Conservation (phyloP, 2,329 filamentous ascomycete genomes). For the Aspergillus ustus region DNA sequence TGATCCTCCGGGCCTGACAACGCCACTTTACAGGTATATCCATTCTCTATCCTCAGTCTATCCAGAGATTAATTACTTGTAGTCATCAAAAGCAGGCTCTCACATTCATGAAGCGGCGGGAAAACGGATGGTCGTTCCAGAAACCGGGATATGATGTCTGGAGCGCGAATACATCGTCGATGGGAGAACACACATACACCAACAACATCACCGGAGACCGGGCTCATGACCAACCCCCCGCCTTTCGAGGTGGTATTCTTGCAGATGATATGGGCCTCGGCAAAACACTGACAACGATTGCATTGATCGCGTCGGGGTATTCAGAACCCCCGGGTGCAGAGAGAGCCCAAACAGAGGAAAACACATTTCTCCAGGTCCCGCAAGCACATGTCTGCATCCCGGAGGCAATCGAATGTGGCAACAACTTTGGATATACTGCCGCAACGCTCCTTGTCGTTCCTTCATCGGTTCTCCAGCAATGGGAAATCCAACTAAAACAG, state of each 20-base stretch:
- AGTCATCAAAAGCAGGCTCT: neutral
- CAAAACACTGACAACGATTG: neutral
- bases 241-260: neutral
- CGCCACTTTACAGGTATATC: neutral
- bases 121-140: neutral
- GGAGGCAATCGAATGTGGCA: no score
- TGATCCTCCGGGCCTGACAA: neutral
- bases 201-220: neutral
- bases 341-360: no score
- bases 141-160: neutral
- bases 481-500: neutral
- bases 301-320: neutral
- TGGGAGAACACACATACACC: neutral
- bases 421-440: neutral
- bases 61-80: neutral
- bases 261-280: constrained; percentile 4
- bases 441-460: neutral
- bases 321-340: no score
- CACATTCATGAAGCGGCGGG: neutral
- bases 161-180: neutral
- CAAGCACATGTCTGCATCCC: neutral
- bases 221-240: neutral
- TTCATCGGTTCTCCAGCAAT: neutral
- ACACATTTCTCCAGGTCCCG: neutral
- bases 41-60: neutral